Percentiles rank a stretch among this genome's conserved stretches.
Conservation (phyloP, 1,139 yeast species). For the Candida dubliniensis region DNA sequence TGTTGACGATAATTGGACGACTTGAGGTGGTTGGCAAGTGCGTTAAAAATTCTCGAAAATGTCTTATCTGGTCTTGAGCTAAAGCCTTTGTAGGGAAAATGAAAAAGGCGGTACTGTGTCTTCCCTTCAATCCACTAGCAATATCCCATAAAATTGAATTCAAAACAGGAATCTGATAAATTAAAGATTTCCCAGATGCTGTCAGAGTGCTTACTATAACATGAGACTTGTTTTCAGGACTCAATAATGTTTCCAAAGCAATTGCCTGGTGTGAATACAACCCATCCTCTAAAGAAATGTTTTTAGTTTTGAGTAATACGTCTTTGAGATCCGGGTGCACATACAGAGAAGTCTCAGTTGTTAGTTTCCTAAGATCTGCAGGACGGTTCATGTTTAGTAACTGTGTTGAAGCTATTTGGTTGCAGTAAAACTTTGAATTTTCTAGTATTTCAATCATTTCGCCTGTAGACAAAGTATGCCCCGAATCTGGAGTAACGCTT, state of each 20-base stretch:
- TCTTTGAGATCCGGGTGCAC: slow-evolving; percentile 47
- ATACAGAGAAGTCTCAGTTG: slow-evolving; percentile 33
- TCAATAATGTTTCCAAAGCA: slow-evolving; percentile 60
- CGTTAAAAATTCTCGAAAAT: slow-evolving; percentile 60
- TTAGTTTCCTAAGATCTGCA: slow-evolving; percentile 20
- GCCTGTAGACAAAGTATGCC: slow-evolving; percentile 17
- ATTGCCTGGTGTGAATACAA: slow-evolving; percentile 81
- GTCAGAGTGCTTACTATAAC: slow-evolving; percentile 91
- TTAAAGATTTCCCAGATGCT: slow-evolving; percentile 90
- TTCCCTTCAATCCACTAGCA: slow-evolving; percentile 18
- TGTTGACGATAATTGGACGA: slow-evolving; percentile 54
- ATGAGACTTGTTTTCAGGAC: slow-evolving; percentile 43
- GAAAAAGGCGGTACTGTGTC: slow-evolving; percentile 66
- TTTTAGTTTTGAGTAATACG: slow-evolving; percentile 51
- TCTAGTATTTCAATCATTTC: slow-evolving; percentile 51
- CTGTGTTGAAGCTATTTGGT: slow-evolving; percentile 48
- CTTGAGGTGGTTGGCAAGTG: slow-evolving; percentile 36
- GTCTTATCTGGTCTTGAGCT: slow-evolving; percentile 92
- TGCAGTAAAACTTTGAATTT: slow-evolving; percentile 47
- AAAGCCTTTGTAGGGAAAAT: slow-evolving; percentile 95
- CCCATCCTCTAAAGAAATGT: slow-evolving; percentile 43
- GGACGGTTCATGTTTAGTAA: slow-evolving; percentile 25
- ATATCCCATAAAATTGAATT: slow-evolving; percentile 51
- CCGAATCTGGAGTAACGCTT: slow-evolving; percentile 6
- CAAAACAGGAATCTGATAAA: slow-evolving; percentile 85